These are phyloP conservation scores for Citrus medica DNA, from an alignment of 345 rosid species.

Conservation along the genomic window DNA sequence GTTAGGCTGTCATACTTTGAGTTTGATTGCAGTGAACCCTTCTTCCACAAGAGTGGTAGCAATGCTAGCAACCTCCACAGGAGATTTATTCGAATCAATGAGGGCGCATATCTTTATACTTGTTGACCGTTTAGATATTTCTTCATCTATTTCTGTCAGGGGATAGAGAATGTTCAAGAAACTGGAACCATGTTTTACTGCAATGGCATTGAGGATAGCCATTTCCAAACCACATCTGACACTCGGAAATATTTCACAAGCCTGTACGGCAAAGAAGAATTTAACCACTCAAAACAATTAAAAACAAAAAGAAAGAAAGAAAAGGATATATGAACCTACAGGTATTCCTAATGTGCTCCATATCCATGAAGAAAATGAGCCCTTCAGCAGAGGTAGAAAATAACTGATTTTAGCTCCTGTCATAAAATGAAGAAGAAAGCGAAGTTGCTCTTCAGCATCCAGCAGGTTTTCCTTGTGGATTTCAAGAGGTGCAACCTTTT, in stretches of 20 bases:
- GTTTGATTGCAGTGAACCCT: conserved; percentile 82
- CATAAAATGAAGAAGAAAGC: conserved; percentile 53
- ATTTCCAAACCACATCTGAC: conserved; percentile 95
- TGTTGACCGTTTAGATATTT: conserved; percentile 33
- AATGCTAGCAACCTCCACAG: conserved; percentile 62
- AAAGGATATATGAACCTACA: conserved; percentile 39
- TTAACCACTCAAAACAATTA: not conserved
- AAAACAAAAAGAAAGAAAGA: not conserved
- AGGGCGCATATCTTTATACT: conserved; percentile 77
- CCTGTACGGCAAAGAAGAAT: conserved; percentile 38
- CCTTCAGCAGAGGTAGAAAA: conserved; percentile 60
- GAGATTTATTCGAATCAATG: conserved; percentile 71
- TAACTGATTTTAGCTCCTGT: conserved; percentile 52
- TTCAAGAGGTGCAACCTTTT: conserved; percentile 90
- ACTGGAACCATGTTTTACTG: conserved; percentile 53
- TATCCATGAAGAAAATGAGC: conserved; percentile 80
- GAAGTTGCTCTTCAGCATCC: conserved; percentile 88
- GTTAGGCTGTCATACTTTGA: conserved; percentile 55
- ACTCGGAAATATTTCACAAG: conserved; percentile 74
- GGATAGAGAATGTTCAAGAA: conserved; percentile 48
- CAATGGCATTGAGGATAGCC: conserved; percentile 80
- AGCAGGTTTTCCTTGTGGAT: conserved; percentile 55
- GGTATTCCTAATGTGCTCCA: conserved; percentile 70
- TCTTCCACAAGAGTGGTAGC: conserved; percentile 68
- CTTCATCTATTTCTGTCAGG: conserved; percentile 30